Conservation (phyloP, 768 basidiomycete genomes). For the Rhodotorula toruloides region DNA sequence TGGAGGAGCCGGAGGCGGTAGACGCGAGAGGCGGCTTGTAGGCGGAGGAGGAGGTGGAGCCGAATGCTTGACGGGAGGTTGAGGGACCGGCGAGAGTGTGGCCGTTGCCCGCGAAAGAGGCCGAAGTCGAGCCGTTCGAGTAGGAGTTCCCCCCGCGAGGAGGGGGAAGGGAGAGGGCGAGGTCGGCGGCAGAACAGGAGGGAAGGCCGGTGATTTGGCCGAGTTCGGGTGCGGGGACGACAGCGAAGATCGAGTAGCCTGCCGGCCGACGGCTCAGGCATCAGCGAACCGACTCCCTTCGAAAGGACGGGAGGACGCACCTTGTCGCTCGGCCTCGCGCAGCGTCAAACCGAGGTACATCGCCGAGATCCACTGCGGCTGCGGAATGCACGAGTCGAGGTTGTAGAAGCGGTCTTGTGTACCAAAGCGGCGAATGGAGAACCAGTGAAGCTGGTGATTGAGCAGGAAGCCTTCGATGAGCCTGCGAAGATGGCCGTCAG, state of each 20-base stretch:
- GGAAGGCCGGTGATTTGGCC: conserved; percentile 6
- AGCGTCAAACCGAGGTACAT: conserved; percentile 40
- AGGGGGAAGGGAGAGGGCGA: conserved; percentile 15
- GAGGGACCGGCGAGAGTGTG: conserved; percentile 11
- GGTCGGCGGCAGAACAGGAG: conserved; percentile 13
- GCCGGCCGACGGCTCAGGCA: rapidly evolving
- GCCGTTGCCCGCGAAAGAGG: neutral
- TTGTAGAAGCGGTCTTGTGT: conserved; percentile 32
- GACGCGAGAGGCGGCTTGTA: neutral
- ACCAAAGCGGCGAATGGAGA: conserved; percentile 27
- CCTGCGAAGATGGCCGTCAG: neutral
- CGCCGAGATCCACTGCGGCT: conserved; percentile 37
- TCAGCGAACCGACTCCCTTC: too few relatives aligned
- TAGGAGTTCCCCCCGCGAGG: conserved; percentile 8
- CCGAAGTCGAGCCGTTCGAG: neutral
- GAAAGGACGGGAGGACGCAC: conserved; percentile 1
- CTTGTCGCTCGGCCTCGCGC: conserved; percentile 38
- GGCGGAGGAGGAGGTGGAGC: neutral
- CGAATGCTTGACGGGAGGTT: neutral
- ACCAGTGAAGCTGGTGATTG: conserved; percentile 42
- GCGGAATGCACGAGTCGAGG: conserved; percentile 39
- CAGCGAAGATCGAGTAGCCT: conserved; percentile 42
- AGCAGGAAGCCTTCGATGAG: conserved; percentile 39
- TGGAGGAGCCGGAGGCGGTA: neutral
- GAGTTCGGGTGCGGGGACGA: conserved; percentile 25